A percentile compares a stretch with the other conserved stretches of the same genome.
Conservation (phyloP, 352 stramenopile species). For the Chrysophaeum taylorii region DNA sequence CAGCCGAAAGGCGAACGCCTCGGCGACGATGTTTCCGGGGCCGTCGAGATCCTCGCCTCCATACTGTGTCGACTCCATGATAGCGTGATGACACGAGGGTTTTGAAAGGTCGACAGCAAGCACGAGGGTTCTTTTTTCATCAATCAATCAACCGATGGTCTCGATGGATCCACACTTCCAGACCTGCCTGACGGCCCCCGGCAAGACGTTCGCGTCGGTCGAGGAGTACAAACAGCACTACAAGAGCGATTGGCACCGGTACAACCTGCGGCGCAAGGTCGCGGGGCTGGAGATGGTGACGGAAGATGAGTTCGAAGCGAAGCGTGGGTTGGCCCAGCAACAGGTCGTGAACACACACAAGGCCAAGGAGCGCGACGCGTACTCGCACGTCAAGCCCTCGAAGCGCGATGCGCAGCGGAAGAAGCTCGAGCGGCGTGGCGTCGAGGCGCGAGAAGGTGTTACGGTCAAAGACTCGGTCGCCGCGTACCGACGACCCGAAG, state of each 20-base stretch:
- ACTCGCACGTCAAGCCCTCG: constrained; percentile 1
- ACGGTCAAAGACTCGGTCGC: neutral
- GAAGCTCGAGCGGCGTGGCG: constrained; percentile 39
- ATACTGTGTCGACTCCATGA: no score
- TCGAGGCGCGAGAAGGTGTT: constrained; percentile 12
- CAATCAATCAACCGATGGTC: neutral
- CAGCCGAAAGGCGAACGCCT: constrained; percentile 48
- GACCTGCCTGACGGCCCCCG: constrained; percentile 2
- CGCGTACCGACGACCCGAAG: no score
- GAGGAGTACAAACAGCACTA: constrained; percentile 47
- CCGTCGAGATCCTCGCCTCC: neutral
- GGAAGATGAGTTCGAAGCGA: constrained; percentile 53
- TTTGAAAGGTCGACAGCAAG: no score
- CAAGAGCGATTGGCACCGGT: constrained; percentile 90
- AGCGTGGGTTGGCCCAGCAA: neutral
- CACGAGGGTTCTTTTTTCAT: no score
- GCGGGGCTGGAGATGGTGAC: constrained; percentile 77
- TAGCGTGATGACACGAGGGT: no score
- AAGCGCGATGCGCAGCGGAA: neutral
- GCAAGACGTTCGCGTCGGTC: neutral
- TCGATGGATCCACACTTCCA: neutral
- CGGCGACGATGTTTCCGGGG: constrained; percentile 25
- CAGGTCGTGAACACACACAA: neutral
- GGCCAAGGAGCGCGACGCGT: neutral
- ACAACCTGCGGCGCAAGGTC: constrained; percentile 91